Evolutionary conservation across 805 yeast species (phyloP), one percentile per base, ranked within the genome.

Genomic region (Candida gorgasii): DNA sequence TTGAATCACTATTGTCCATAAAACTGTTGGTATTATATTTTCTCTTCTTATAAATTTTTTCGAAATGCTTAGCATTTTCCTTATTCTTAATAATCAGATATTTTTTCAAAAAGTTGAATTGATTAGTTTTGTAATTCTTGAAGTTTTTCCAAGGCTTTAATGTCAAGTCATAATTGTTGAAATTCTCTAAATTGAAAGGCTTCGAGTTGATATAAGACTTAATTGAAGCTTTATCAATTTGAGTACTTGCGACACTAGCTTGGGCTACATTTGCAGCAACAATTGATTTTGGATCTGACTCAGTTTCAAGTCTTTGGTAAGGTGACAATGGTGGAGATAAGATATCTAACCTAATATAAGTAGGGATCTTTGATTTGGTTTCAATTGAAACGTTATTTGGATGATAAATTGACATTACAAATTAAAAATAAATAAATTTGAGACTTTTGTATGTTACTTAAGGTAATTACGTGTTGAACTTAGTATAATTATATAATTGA

Each of bases 101-200:
- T 50, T 78, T 78, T 44, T 70, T 70, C 45, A 82, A 63, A 50
- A 81, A 82, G n/a, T 57, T 57, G 42, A 78, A 51, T 46, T 80
- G 84, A 36, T 66, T 62, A 37, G 57, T 60, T 54, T 76, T 79
- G 61, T 69, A 81, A 36, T 67, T 65, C 4, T 58, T 64, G 43
- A 77, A 54, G 32, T 67, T 68, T 8, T 59, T 48, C 78, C 81
- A 79, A 4, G 86, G 79, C 51, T 73, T 69, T 43, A 82, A 66
- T 27, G 67, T 72, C 47, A 82, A 59, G 30, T 69, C 65, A 48
- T 72, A 71, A 31, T 74, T 66, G 39, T 68, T 65, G 50, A 63
- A 66, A 50, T 73, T 67, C 43, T 76, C 78, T 35, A 79, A 49
- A 42, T 79, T 80, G 60, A 76, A 79, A 27, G 72, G 60, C 22